phyloP scores from a whole-genome alignment of 176 grass and related monocot genomes.

The Canna indica region DNA sequence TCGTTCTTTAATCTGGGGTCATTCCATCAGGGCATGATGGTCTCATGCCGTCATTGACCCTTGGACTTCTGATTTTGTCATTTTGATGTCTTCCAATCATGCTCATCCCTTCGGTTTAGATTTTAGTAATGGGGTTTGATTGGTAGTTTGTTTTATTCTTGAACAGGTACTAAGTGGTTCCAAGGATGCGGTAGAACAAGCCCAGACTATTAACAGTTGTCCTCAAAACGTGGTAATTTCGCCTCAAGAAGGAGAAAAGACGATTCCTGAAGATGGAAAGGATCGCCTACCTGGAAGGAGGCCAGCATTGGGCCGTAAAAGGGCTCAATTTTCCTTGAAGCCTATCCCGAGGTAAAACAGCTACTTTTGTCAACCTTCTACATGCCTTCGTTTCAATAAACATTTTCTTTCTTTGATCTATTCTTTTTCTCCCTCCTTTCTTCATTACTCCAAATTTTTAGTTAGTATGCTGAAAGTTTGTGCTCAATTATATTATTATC shows the following conservation, averaged over 20 bases:
- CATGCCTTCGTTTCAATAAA: not conserved
- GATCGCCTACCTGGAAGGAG: slow-evolving; percentile 28
- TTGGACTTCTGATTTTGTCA: not conserved
- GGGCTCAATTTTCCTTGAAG: slow-evolving; percentile 28
- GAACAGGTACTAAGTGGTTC: slow-evolving; percentile 15
- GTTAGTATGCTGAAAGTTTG: not conserved
- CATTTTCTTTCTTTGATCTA: too few species aligned
- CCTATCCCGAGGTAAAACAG: slow-evolving; percentile 18
- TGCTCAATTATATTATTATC: not conserved
- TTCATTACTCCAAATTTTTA: not conserved
- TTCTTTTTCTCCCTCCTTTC: too few species aligned
- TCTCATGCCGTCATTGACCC: not conserved
- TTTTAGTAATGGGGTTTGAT: not conserved
- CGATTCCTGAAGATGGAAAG: not conserved
- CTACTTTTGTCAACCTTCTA: not conserved
- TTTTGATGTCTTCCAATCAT: slow-evolving; percentile 12
- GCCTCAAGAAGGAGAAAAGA: slow-evolving; percentile 17
- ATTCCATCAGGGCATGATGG: not conserved
- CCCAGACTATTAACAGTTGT: slow-evolving; percentile 19
- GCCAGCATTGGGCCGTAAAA: slow-evolving; percentile 30
- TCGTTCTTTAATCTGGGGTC: too few species aligned
- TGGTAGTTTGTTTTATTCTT: not conserved
- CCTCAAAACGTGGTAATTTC: slow-evolving; percentile 9
- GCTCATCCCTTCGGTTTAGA: not conserved
- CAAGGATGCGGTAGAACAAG: slow-evolving; percentile 30